Evolutionary conservation across 805 yeast genomes (phyloP).

Genomic region (Torulaspora franciscae): DNA sequence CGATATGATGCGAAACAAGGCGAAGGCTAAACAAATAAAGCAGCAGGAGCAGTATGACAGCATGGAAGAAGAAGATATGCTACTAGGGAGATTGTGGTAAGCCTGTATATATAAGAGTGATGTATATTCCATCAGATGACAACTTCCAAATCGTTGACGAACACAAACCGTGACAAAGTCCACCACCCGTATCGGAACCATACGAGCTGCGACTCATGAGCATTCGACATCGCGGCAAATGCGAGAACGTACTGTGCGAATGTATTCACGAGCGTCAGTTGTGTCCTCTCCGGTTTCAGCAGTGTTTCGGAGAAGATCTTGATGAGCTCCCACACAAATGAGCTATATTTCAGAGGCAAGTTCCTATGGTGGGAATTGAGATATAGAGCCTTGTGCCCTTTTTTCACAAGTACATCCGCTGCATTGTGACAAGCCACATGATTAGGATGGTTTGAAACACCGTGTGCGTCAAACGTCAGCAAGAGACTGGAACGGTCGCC

Average conservation of each 20-base stretch:
- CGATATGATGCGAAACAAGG: constrained; percentile 7
- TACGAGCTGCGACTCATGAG: constrained; percentile 85
- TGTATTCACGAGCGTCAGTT: constrained; percentile 36
- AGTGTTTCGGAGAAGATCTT: background rate
- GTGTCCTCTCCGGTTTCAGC: background rate
- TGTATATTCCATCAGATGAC: constrained; percentile 9
- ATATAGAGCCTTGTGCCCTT: constrained; percentile 9
- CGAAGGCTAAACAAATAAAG: constrained; percentile 4
- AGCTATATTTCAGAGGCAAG: constrained; percentile 25
- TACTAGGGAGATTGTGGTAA: constrained; percentile 33
- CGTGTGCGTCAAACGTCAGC: constrained; percentile 74
- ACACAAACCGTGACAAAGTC: constrained; percentile 66
- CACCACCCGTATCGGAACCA: constrained; percentile 96
- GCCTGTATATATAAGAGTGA: constrained; percentile 8
- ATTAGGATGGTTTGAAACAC: constrained; percentile 86
- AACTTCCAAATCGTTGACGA: constrained; percentile 56
- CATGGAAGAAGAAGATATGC: constrained; percentile 29
- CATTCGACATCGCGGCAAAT: constrained; percentile 71
- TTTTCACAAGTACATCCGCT: constrained; percentile 26
- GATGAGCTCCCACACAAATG: constrained; percentile 18
- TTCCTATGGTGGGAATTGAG: constrained; percentile 18
- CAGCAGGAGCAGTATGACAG: constrained; percentile 20
- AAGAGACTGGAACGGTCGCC: constrained; percentile 26
- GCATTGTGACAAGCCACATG: constrained; percentile 64
- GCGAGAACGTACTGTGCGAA: constrained; percentile 35